These are phyloP conservation scores for Rubia tinctorum DNA, from an alignment of 305 asterid species.

Conservation along the genomic window DNA sequence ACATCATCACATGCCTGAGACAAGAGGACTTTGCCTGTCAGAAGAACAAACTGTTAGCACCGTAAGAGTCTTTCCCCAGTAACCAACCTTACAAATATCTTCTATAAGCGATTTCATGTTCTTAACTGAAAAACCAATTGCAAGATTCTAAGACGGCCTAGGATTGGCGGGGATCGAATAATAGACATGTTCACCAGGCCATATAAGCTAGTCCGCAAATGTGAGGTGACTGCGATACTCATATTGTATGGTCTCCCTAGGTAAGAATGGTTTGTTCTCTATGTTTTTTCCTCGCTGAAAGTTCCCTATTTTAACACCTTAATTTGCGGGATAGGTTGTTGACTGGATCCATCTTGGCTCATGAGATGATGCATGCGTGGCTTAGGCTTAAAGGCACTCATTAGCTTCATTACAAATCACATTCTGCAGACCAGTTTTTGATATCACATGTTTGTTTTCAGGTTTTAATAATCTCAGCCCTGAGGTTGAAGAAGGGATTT, in stretches of 20 bases:
- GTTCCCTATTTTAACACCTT: not conserved
- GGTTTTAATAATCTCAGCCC: conserved; percentile 85
- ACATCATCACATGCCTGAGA: conserved; percentile 98
- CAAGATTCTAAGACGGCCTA: conserved; percentile 84
- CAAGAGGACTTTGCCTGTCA: conserved; percentile 96
- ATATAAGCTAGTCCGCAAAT: conserved; percentile 65
- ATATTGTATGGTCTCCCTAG: conserved; percentile 93
- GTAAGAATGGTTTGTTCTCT: conserved; percentile 34
- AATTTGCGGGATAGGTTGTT: conserved; percentile 48
- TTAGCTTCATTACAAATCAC: conserved; percentile 9
- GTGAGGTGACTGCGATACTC: conserved; percentile 99
- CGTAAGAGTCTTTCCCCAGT: conserved; percentile 40
- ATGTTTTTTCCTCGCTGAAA: not conserved
- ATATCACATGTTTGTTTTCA: conserved; percentile 25
- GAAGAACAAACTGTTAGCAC: conserved; percentile 98
- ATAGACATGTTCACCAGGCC: conserved; percentile 96
- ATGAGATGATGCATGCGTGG: conserved; percentile 99
- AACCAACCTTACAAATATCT: not conserved
- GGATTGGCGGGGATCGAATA: conserved; percentile 75
- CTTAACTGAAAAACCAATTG: conserved; percentile 17
- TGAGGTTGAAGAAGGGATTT: conserved; percentile 96
- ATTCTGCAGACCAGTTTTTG: not conserved
- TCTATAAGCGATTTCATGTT: conserved; percentile 3
- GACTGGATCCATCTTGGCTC: conserved; percentile 97
- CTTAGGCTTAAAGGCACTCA: conserved; percentile 77